Conservation (phyloP, 805 yeast genomes). For the Suhomyces sp. region DNA sequence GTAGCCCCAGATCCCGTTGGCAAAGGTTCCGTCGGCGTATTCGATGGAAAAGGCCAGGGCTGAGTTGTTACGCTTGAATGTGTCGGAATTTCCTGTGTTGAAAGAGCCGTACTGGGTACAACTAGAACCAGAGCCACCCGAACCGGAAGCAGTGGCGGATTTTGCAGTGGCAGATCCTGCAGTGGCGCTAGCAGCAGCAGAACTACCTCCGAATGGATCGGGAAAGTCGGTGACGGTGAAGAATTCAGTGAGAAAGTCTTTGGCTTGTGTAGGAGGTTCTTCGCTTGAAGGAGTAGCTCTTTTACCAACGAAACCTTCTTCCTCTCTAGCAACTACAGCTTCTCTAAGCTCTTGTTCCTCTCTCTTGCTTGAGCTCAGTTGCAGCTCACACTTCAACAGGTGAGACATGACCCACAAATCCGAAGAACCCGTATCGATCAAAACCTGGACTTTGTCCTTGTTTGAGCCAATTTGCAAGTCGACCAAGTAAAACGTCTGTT, state of each 20-base stretch:
- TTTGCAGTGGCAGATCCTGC: background rate
- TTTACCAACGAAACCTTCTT: background rate
- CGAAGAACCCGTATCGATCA: conserved; percentile 43
- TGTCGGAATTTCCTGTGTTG: conserved; percentile 35
- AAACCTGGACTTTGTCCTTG: conserved; percentile 25
- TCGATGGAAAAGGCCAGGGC: conserved; percentile 39
- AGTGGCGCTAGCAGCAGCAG: conserved; percentile 1
- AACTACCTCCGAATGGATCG: background rate
- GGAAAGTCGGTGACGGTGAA: background rate
- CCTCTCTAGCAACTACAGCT: background rate
- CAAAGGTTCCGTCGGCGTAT: conserved; percentile 50
- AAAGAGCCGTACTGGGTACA: conserved; percentile 51
- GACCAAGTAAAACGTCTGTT: conserved; percentile 29
- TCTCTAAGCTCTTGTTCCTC: background rate
- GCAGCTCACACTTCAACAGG: background rate
- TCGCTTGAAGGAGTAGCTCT: conserved; percentile 1
- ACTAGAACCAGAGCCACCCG: conserved; percentile 4
- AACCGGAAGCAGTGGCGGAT: background rate
- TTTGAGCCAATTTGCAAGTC: conserved; percentile 30
- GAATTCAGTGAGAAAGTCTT: background rate
- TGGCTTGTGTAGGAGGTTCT: background rate
- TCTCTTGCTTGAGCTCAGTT: background rate
- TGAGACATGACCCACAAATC: conserved; percentile 40
- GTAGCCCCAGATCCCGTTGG: conserved; percentile 54
- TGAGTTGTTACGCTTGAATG: conserved; percentile 41